Evolutionary conservation across 2,329 filamentous ascomycete genomes (phyloP), one percentile per base, ranked within the genome.

Genomic region (Acrodontium crateriforme): DNA sequence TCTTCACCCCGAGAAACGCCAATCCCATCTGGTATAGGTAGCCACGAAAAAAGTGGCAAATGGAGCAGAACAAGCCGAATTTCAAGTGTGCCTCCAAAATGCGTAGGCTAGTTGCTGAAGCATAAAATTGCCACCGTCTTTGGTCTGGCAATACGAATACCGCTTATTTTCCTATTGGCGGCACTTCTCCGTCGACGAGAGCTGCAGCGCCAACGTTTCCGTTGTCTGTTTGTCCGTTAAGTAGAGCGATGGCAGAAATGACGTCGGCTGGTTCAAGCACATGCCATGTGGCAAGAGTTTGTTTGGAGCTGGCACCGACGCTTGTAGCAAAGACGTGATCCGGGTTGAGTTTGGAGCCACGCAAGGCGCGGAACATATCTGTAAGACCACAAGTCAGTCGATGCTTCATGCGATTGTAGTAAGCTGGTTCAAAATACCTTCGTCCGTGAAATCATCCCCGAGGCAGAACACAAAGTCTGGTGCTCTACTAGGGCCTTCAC

Each of bases 391-490:
- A 13, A 9, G 13, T 14, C 9, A 24, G 9, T 24, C 17, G 16
- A 16, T 13, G 8, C 8, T 10, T 10, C 4, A 4, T 4, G 8
- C 8, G 4, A 22, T n/a, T n/a, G n/a, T n/a, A 8, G 13, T 20
- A 22, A 8, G 14, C 4, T 11, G 22, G 16, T 11, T n/a, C 9
- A 19, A 14, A 57, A 41, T 75, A 76, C 92, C 87, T 67, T 98
- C 89, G 50, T 98, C 89, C 5, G 89, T 98, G 44, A 89, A 91
- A 49, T 98, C 89, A 54, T 98, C 89, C 22, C 89, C 89, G 36
- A 85, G 61, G 55, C 89, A 98, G 28, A 95, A 65, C 8, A 91
- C 74, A 48, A 95, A 94, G 42, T 87, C 83, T 0, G 85, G 70
- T 29, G 69, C 68, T 27, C 72, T 62, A 3, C 63, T 63, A 2